Conservation (phyloP, 192 early-diverging fungal species). For the Oehlia diaphana region DNA sequence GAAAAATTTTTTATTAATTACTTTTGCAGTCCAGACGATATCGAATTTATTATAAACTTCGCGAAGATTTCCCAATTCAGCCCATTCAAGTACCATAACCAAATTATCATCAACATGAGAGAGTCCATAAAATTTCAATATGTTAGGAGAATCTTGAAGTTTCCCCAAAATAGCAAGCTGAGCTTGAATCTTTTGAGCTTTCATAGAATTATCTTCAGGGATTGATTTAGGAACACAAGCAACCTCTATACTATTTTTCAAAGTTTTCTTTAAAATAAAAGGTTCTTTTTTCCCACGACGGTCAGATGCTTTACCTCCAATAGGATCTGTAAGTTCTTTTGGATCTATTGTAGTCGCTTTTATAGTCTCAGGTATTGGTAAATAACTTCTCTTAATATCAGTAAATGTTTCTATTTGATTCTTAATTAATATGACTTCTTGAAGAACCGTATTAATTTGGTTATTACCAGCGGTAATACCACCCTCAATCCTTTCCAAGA, state of each 20-base stretch:
- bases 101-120: not conserved
- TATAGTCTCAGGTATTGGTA: not conserved
- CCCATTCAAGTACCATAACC: conserved; percentile 28
- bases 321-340: not conserved
- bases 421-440: conserved; percentile 9
- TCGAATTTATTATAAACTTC: not conserved
- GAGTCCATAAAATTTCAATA: conserved; percentile 23
- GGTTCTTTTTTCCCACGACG: not conserved
- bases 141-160: conserved; percentile 7
- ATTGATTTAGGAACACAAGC: not conserved
- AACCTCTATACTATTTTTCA: not conserved
- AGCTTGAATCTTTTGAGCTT: not conserved
- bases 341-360: conserved; percentile 1
- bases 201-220: not conserved
- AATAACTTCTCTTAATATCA: not conserved
- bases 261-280: conserved; percentile 5
- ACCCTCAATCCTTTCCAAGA: conserved; percentile 1
- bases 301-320: not conserved
- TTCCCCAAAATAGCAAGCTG: conserved; percentile 20
- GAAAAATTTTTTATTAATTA: not conserved
- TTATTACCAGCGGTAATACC: not conserved
- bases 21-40: conserved; percentile 2
- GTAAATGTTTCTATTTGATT: conserved; percentile 8
- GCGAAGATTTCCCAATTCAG: conserved; percentile 11
- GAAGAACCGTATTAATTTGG: not conserved